Percentiles rank a stretch among this genome's conserved stretches.
Conservation (phyloP, 2,329 filamentous ascomycete species). For the Chaetomium sp. region DNA sequence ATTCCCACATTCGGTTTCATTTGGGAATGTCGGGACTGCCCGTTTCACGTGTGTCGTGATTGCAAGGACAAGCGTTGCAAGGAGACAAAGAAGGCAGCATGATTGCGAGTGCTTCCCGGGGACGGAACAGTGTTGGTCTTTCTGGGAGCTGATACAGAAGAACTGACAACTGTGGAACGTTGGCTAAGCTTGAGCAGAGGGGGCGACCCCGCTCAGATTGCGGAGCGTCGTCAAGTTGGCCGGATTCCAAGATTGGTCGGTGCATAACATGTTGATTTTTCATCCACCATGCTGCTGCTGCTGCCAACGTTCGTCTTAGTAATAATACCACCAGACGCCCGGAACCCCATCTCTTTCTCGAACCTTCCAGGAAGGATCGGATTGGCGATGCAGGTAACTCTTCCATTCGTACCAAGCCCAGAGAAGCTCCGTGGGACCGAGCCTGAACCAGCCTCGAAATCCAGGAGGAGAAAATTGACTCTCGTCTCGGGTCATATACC, state of each 20-base stretch:
- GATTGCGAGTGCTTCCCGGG: no score
- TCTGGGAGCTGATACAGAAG: no score
- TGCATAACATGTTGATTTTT: slow-evolving; percentile 11
- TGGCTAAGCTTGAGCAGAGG: no score
- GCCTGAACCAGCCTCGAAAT: slow-evolving; percentile 11
- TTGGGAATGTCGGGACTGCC: no score
- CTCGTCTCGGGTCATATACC: slow-evolving; percentile 12
- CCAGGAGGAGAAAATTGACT: slow-evolving; percentile 12
- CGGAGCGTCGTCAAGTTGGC: slow-evolving; percentile 7
- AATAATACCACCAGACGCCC: slow-evolving; percentile 11
- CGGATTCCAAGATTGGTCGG: slow-evolving; percentile 10
- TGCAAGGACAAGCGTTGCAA: no score
- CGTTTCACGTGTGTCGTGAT: no score
- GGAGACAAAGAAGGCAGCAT: no score
- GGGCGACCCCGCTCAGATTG: slow-evolving; percentile 6
- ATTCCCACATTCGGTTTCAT: no score
- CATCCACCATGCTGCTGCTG: slow-evolving; percentile 8
- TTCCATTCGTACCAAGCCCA: slow-evolving; percentile 11
- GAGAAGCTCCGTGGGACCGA: slow-evolving; percentile 9
- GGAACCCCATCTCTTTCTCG: slow-evolving; percentile 10
- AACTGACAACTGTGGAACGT: no score
- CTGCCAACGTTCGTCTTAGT: slow-evolving; percentile 10
- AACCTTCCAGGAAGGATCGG: slow-evolving; percentile 11
- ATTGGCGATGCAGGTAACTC: slow-evolving; percentile 10
- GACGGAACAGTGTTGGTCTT: no score